Conservation (phyloP, 1,139 yeast genomes). For the Maudiozyma humilis region DNA sequence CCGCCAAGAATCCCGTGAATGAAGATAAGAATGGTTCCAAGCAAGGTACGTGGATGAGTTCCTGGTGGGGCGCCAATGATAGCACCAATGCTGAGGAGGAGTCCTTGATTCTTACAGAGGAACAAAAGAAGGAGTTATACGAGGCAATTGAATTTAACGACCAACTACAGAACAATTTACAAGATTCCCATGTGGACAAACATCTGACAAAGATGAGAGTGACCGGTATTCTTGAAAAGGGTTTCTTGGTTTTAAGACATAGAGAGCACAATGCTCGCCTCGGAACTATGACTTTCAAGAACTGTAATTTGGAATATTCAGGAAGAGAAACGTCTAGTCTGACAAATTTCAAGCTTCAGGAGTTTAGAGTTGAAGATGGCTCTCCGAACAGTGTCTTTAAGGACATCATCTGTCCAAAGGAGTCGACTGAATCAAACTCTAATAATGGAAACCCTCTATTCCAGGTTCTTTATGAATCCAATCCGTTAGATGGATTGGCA, state of each 20-base stretch:
- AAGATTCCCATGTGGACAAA: slow-evolving; percentile 59
- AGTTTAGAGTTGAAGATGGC: slow-evolving; percentile 82
- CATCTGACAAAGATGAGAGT: slow-evolving; percentile 64
- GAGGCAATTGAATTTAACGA: slow-evolving; percentile 93
- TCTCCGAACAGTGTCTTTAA: slow-evolving; percentile 65
- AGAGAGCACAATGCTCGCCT: slow-evolving; percentile 39
- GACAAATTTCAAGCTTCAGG: slow-evolving; percentile 65
- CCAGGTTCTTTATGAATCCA: slow-evolving; percentile 70
- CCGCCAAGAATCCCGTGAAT: slow-evolving; percentile 22
- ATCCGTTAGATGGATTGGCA: slow-evolving; percentile 77
- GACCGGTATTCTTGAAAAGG: slow-evolving; percentile 60
- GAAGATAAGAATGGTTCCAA: slow-evolving; percentile 10
- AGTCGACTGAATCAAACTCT: slow-evolving; percentile 10
- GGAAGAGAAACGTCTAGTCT: slow-evolving; percentile 76
- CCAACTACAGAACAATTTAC: slow-evolving; percentile 36
- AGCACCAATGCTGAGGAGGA: slow-evolving; percentile 28
- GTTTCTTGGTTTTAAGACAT: slow-evolving; percentile 58
- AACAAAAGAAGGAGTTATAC: slow-evolving; percentile 73
- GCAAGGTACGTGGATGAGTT: slow-evolving; percentile 46
- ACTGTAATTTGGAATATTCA: slow-evolving; percentile 62
- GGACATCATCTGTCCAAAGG: slow-evolving; percentile 81
- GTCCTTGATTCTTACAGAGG: slow-evolving; percentile 44
- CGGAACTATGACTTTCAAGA: slow-evolving; percentile 77
- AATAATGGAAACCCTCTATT: slow-evolving; percentile 53
- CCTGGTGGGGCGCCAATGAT: slow-evolving; percentile 46